phyloP scores from a whole-genome alignment of 2,329 filamentous ascomycete genomes.

The Verticillium albo-atrum region DNA sequence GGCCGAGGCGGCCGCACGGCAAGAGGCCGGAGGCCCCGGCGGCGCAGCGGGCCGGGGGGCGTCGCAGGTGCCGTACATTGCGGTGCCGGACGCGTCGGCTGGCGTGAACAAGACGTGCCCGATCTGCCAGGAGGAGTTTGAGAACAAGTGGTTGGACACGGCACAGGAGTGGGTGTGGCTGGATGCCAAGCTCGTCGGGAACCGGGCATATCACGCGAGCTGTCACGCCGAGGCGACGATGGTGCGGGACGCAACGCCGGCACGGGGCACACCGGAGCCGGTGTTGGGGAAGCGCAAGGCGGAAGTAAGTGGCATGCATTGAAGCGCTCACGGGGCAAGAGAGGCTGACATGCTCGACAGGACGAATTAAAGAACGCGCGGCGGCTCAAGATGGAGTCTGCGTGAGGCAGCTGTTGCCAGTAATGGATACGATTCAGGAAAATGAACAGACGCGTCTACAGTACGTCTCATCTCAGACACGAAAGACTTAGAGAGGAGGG shows the following conservation, averaged over 20 bases:
- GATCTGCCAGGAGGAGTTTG: conserved; percentile 93
- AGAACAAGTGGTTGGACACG: conserved; percentile 87
- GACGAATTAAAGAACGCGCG: conserved; percentile 23
- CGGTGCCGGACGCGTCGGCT: conserved; percentile 73
- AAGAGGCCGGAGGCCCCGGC: background rate
- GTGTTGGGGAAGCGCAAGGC: conserved; percentile 72
- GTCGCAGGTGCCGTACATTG: conserved; percentile 63
- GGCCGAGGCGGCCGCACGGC: conserved; percentile 16
- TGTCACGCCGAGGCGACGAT: conserved; percentile 81
- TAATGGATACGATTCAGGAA: background rate
- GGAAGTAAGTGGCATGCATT: conserved; percentile 43
- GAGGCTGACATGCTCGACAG: conserved; percentile 22
- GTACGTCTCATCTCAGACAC: background rate
- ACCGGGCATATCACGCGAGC: conserved; percentile 81
- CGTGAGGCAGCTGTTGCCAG: background rate
- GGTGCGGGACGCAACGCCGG: conserved; percentile 47
- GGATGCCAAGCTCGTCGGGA: conserved; percentile 75
- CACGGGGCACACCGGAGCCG: conserved; percentile 56
- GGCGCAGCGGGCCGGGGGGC: background rate
- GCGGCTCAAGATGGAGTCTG: conserved; percentile 21
- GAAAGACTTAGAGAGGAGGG: background rate
- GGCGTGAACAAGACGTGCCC: conserved; percentile 77
- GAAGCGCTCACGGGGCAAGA: background rate
- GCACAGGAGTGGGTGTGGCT: conserved; percentile 97
- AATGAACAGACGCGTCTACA: background rate